phyloP scores from a whole-genome alignment of 371 early-diverging fungal genomes.

The Mortierella sp. region DNA sequence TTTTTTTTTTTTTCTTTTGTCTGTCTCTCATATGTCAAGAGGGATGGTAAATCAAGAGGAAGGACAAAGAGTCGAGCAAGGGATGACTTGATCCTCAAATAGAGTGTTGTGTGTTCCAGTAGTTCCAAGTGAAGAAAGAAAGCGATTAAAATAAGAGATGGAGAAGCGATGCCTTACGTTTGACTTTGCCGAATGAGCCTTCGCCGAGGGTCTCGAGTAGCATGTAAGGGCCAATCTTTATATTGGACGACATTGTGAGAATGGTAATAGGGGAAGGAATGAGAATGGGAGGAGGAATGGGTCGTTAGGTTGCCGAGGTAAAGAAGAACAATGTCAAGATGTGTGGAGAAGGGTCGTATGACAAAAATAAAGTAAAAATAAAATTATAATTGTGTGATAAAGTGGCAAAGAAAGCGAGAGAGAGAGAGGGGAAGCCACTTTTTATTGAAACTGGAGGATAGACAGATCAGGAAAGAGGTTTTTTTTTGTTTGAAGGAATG shows the following conservation, averaged over 20 bases:
- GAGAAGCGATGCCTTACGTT: slow-evolving; percentile 73
- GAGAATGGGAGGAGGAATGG: not conserved
- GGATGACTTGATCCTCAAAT: no score
- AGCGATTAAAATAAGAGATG: not conserved
- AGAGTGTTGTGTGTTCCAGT: no score
- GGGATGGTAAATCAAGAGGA: not conserved
- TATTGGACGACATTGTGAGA: slow-evolving; percentile 60
- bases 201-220: slow-evolving; percentile 95
- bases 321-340: not conserved
- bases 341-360: not conserved
- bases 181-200: slow-evolving; percentile 98
- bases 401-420: no score
- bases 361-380: not conserved
- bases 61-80: not conserved
- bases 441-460: not conserved
- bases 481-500: not conserved
- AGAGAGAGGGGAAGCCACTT: not conserved
- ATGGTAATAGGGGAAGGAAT: not conserved
- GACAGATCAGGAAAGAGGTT: no score
- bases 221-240: slow-evolving; percentile 91
- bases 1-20: not conserved
- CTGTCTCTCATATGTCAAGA: no score
- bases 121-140: not conserved
- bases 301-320: not conserved
- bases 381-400: not conserved